Conservation (phyloP, 306 rosid species). For the Prunus armeniaca region DNA sequence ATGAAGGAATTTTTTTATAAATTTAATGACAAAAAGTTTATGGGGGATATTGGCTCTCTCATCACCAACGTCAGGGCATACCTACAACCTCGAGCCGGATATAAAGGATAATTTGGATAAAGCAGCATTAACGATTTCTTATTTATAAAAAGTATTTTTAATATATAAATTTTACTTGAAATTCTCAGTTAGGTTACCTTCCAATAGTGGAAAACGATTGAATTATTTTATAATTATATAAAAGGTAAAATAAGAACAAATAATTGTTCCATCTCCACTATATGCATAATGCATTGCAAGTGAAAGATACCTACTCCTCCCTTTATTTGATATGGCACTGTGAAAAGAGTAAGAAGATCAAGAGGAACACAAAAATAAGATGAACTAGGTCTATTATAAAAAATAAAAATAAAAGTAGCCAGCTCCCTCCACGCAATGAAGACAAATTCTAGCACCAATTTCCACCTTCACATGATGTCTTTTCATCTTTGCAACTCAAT, state of each 20-base stretch:
- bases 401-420: not conserved
- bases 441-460: not conserved
- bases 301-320: slow-evolving; percentile 5
- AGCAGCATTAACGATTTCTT: too few species aligned
- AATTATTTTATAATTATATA: not conserved
- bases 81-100: too few species aligned
- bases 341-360: not conserved
- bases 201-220: not conserved
- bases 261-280: not conserved
- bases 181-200: not conserved
- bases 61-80: too few species aligned
- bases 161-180: too few species aligned
- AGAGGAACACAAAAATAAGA: not conserved
- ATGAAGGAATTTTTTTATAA: too few species aligned
- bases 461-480: not conserved
- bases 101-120: too few species aligned
- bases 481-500: too few species aligned
- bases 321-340: not conserved
- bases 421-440: not conserved
- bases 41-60: too few species aligned
- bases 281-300: not conserved
- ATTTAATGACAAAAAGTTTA: too few species aligned
- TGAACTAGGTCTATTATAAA: not conserved
- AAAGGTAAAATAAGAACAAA: not conserved
- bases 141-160: too few species aligned